Conservation (phyloP, 2,329 filamentous ascomycete species). For the Amylocarpus encephaloides region DNA sequence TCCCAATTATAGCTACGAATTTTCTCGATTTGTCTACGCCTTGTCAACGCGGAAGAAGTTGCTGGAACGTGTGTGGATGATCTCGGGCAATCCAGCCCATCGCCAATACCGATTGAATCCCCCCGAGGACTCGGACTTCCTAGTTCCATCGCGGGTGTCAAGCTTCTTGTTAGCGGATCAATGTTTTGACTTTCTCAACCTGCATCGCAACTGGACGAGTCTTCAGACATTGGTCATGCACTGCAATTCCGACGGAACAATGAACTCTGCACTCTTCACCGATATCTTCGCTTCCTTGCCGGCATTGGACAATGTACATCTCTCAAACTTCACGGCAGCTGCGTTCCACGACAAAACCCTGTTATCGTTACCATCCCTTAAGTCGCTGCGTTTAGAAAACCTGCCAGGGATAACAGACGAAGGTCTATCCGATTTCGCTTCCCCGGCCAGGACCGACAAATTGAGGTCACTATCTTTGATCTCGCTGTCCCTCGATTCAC, state of each 20-base stretch:
- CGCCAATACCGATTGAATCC: conserved; percentile 31
- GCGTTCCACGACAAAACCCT: conserved; percentile 53
- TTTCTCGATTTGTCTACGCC: conserved; percentile 51
- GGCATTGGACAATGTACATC: conserved; percentile 50
- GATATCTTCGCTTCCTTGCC: conserved; percentile 46
- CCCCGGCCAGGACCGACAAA: conserved; percentile 39
- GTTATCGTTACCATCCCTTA: conserved; percentile 47
- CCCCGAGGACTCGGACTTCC: conserved; percentile 18
- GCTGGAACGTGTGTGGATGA: conserved; percentile 53
- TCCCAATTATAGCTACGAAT: conserved; percentile 48
- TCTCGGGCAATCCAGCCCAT: conserved; percentile 33
- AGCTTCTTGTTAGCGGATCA: conserved; percentile 37
- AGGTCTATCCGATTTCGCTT: conserved; percentile 52
- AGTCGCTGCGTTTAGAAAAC: conserved; percentile 49
- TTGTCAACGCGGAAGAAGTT: conserved; percentile 50
- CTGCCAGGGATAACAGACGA: conserved; percentile 49
- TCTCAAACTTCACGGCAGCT: conserved; percentile 50
- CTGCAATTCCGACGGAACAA: conserved; percentile 49
- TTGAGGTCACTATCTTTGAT: conserved; percentile 48
- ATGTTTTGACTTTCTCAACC: conserved; percentile 41
- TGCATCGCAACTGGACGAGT: conserved; percentile 49
- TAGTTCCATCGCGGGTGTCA: conserved; percentile 27
- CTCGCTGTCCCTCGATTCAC: conserved; percentile 49
- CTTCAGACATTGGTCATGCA: conserved; percentile 53
- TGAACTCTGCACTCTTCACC: conserved; percentile 46